Percentiles rank a stretch among this genome's conserved stretches.
These are phyloP conservation scores for Arabis hirsuta DNA, from an alignment of 345 rosid species.

Conservation along the genomic window DNA sequence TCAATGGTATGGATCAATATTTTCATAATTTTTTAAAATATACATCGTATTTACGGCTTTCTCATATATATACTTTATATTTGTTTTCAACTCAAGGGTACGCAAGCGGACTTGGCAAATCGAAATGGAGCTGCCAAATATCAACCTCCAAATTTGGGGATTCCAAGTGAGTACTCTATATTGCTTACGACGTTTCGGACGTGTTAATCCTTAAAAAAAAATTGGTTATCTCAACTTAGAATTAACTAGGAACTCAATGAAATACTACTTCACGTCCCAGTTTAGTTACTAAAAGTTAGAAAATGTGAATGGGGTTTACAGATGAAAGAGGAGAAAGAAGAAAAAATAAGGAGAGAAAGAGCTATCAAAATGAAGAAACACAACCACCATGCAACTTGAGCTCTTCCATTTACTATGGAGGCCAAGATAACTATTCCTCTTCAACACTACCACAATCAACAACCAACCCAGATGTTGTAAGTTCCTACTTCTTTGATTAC, in stretches of 20 bases:
- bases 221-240: background rate
- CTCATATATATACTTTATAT: background rate
- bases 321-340: constrained; percentile 45
- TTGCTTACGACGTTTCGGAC: background rate
- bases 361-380: constrained; percentile 59
- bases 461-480: constrained; percentile 47
- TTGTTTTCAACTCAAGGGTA: constrained; percentile 37
- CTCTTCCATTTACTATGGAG: constrained; percentile 93
- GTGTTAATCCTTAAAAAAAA: background rate
- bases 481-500: constrained; percentile 37
- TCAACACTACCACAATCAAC: constrained; percentile 41
- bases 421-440: constrained; percentile 83
- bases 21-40: background rate
- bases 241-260: background rate
- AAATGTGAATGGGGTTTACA: constrained; percentile 19
- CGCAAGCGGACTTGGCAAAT: constrained; percentile 45
- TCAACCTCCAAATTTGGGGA: constrained; percentile 47
- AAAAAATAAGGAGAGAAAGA: constrained; percentile 42
- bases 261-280: background rate
- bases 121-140: constrained; percentile 47
- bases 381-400: constrained; percentile 72
- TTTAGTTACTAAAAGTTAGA: constrained; percentile 8
- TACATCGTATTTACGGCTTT: background rate
- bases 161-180: constrained; percentile 37
- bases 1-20: constrained; percentile 31